phyloP scores from a whole-genome alignment of 75 land plant species.

The Pinus albicaulis region DNA sequence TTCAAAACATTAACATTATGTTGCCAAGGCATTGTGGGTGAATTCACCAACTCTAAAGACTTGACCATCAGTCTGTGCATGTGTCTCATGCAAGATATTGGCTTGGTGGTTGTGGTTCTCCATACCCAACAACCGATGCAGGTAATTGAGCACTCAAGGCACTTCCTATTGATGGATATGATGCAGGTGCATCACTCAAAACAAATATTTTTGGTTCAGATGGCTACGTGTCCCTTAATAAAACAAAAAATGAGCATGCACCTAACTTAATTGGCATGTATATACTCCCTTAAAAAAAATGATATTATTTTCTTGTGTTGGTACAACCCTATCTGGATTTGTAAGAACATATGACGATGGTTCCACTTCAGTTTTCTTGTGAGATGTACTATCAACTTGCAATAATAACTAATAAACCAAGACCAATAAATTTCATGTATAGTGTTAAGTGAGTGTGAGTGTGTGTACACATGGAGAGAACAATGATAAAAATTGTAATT shows the following conservation, averaged over 20 bases:
- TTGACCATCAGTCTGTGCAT: too few species aligned
- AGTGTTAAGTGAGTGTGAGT: too few species aligned
- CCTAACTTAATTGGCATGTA: slow-evolving; percentile 33
- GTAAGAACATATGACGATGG: slow-evolving; percentile 21
- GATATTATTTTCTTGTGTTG: slow-evolving; percentile 44
- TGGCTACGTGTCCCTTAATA: slow-evolving; percentile 35
- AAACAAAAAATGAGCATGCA: slow-evolving; percentile 43
- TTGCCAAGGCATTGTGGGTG: too few species aligned
- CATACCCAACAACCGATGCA: not conserved
- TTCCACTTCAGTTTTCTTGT: slow-evolving; percentile 32
- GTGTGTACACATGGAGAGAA: too few species aligned
- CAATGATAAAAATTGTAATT: too few species aligned
- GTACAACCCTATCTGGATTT: slow-evolving; percentile 46
- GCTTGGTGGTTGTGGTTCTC: too few species aligned
- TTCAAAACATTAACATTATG: too few species aligned
- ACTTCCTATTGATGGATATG: slow-evolving; percentile 17
- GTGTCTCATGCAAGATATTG: too few species aligned
- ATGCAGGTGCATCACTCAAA: slow-evolving; percentile 35
- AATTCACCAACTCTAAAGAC: too few species aligned
- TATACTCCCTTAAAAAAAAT: slow-evolving; percentile 32
- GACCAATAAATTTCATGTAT: not conserved
- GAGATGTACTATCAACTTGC: slow-evolving; percentile 30
- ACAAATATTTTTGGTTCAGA: slow-evolving; percentile 41
- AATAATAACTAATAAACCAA: not conserved
- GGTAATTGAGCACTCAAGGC: slow-evolving; percentile 11